Evolutionary conservation across 2,329 filamentous ascomycete species (phyloP).

Genomic region (Aspergillus versicolor): DNA sequence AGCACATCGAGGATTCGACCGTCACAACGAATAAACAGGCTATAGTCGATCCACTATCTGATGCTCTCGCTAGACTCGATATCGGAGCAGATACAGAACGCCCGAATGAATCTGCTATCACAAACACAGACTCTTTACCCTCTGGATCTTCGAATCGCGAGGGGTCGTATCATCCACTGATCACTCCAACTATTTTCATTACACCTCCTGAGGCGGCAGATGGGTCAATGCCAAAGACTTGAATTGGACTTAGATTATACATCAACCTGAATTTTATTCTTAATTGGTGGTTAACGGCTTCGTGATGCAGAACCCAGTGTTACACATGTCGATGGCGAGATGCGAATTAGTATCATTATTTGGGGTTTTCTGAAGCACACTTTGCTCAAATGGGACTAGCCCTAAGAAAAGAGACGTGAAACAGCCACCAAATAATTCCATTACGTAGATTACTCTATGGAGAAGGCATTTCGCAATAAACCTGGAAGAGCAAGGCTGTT

Average conservation of each 20-base stretch:
- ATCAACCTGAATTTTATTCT: not conserved
- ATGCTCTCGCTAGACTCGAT: not conserved
- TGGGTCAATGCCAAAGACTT: not conserved
- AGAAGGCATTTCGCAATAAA: not conserved
- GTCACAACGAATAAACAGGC: not conserved
- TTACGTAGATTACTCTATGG: not conserved
- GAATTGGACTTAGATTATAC: not conserved
- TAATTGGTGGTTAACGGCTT: not conserved
- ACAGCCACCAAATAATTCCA: not conserved
- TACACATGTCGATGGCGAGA: not conserved
- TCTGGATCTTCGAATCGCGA: not conserved
- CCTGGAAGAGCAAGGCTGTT: not conserved
- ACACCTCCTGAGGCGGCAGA: not conserved
- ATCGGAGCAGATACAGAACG: not conserved
- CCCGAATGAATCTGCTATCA: not conserved
- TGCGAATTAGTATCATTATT: not conserved
- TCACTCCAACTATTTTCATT: not conserved
- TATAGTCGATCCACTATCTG: not conserved
- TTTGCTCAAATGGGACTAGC: not conserved
- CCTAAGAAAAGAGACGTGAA: not conserved
- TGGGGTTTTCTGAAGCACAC: not conserved
- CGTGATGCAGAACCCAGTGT: not conserved
- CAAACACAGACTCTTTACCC: not conserved
- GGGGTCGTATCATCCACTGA: not conserved
- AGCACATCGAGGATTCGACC: constrained; percentile 13